These are phyloP conservation scores for Vitis labrusca DNA, from an alignment of 164 flowering plant genomes.

Conservation along the genomic window DNA sequence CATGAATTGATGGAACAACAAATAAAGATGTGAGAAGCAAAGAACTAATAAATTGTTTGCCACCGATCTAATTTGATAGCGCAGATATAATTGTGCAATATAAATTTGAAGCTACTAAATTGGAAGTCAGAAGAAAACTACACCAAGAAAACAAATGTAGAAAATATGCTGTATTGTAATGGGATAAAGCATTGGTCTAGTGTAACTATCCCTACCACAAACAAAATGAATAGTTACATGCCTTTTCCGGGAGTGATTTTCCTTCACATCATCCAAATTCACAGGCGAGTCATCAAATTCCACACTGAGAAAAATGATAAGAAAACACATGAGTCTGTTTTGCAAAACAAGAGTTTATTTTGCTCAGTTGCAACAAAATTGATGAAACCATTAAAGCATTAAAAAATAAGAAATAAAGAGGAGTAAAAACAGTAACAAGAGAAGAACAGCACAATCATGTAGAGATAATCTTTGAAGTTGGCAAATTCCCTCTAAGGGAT, in stretches of 20 bases:
- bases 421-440: no score
- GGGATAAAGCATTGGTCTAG: neutral
- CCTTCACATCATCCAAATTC: slow-evolving; percentile 42
- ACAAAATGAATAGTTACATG: slow-evolving; percentile 15
- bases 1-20: neutral
- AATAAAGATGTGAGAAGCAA: neutral
- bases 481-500: no score
- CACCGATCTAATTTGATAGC: neutral
- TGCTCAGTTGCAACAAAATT: no score
- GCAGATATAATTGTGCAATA: neutral
- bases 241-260: slow-evolving; percentile 58
- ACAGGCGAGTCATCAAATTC: slow-evolving; percentile 46
- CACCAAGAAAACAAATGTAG: neutral
- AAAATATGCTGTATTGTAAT: neutral
- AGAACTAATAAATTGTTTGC: neutral
- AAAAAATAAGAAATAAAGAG: no score
- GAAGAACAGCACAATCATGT: no score
- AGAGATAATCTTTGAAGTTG: no score
- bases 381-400: no score
- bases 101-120: neutral
- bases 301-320: slow-evolving; percentile 29
- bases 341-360: no score
- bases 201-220: neutral
- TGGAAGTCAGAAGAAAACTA: neutral
- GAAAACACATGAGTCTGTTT: neutral